These are phyloP conservation scores for Hemileccinum hortonii DNA, from an alignment of 1,284 basidiomycete genomes.

Conservation along the genomic window DNA sequence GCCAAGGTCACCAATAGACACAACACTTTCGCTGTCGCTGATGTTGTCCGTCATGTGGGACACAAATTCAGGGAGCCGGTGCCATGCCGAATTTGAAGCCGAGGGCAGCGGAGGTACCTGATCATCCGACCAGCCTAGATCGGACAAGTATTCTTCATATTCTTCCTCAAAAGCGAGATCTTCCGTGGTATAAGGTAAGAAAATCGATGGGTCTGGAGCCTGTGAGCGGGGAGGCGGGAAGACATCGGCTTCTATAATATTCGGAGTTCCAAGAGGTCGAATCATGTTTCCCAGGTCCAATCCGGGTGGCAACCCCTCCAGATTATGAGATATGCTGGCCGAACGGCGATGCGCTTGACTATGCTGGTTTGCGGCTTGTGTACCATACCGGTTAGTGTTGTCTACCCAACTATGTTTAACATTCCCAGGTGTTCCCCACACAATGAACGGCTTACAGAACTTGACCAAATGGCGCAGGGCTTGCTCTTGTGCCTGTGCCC, in stretches of 20 bases:
- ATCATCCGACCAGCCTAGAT: constrained; percentile 70
- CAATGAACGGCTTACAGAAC: constrained; percentile 69
- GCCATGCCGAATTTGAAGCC: constrained; percentile 62
- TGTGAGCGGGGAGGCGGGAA: constrained; percentile 81
- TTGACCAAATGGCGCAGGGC: constrained; percentile 93
- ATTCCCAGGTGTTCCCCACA: not conserved
- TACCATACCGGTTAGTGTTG: constrained; percentile 79
- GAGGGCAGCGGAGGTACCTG: constrained; percentile 46
- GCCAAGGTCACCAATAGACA: constrained; percentile 82
- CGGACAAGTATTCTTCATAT: constrained; percentile 84
- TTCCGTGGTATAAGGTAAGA: constrained; percentile 80
- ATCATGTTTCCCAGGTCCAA: constrained; percentile 72
- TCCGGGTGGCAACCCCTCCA: constrained; percentile 75
- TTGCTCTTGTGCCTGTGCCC: constrained; percentile 84
- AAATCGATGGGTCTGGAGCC: constrained; percentile 79
- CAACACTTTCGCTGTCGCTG: constrained; percentile 88
- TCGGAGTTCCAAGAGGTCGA: constrained; percentile 74
- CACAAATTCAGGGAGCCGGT: constrained; percentile 67
- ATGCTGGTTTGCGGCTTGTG: constrained; percentile 55
- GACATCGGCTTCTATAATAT: constrained; percentile 73
- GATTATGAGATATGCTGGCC: constrained; percentile 74
- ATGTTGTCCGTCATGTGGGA: constrained; percentile 76
- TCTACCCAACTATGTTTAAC: constrained; percentile 43
- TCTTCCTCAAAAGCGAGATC: constrained; percentile 87
- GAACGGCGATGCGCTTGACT: constrained; percentile 65